Conservation (phyloP, 2,329 filamentous ascomycete genomes). For the Ophiosphaerella herpotricha region DNA sequence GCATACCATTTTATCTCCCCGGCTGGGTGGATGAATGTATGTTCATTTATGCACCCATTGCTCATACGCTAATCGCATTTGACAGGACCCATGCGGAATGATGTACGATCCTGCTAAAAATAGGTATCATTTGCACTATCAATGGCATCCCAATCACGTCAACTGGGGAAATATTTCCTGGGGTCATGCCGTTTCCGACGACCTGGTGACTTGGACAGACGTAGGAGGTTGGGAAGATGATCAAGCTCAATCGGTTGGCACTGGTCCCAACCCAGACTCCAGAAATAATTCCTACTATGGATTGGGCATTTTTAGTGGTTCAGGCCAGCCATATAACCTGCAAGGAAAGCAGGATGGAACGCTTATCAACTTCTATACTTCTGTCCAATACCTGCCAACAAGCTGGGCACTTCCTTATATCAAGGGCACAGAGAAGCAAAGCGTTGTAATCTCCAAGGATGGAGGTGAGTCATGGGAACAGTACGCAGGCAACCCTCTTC, state of each 20-base stretch:
- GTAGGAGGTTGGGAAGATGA: constrained; percentile 53
- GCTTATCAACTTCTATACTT: constrained; percentile 55
- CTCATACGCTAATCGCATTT: constrained; percentile 5
- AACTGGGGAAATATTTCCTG: constrained; percentile 54
- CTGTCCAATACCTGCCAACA: constrained; percentile 52
- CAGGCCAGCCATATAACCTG: constrained; percentile 55
- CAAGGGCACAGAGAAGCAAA: constrained; percentile 53
- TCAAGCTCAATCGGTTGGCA: constrained; percentile 46
- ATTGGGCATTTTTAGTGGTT: constrained; percentile 59
- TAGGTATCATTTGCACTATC: constrained; percentile 59
- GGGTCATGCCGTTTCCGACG: constrained; percentile 56
- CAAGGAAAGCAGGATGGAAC: constrained; percentile 53
- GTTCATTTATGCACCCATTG: not conserved
- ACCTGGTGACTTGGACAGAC: constrained; percentile 54
- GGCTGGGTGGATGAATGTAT: constrained; percentile 54
- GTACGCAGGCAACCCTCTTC: constrained; percentile 53
- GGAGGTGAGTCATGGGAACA: constrained; percentile 55
- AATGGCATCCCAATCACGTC: constrained; percentile 56
- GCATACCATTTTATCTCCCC: constrained; percentile 54
- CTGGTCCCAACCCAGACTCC: constrained; percentile 39
- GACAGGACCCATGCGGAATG: constrained; percentile 55
- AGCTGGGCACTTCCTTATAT: constrained; percentile 52
- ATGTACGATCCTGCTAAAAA: constrained; percentile 55
- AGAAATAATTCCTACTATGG: constrained; percentile 52
- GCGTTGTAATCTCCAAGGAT: constrained; percentile 51